These are phyloP conservation scores for Arabidopsis suecica DNA, from an alignment of 345 rosid species.

Conservation along the genomic window DNA sequence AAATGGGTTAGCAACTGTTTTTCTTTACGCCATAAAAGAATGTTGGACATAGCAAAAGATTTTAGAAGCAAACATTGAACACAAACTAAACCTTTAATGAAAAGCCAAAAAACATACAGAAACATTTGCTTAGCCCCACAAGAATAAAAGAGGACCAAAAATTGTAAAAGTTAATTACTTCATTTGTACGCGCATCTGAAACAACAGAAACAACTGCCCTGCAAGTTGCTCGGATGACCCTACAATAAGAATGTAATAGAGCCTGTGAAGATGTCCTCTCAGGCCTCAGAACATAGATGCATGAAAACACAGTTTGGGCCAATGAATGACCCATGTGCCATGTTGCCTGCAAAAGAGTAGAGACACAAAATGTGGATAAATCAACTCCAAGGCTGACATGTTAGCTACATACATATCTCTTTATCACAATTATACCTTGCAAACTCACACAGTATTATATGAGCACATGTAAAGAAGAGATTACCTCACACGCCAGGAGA, in stretches of 20 bases:
- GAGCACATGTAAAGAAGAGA: not conserved
- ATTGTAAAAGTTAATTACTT: slow-evolving; percentile 81
- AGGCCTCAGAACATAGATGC: slow-evolving; percentile 88
- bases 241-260: slow-evolving; percentile 86
- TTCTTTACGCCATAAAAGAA: not conserved
- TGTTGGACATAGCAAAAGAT: slow-evolving; percentile 11
- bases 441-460: not conserved
- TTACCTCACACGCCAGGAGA: slow-evolving; percentile 95
- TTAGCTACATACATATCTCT: slow-evolving; percentile 17
- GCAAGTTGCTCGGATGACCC: slow-evolving; percentile 88
- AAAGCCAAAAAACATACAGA: not conserved
- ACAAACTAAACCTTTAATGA: slow-evolving; percentile 7
- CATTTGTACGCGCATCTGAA: slow-evolving; percentile 98
- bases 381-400: slow-evolving; percentile 2
- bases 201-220: slow-evolving; percentile 91
- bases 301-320: slow-evolving; percentile 99
- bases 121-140: slow-evolving; percentile 16
- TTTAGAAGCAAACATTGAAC: slow-evolving; percentile 3
- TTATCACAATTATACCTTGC: not conserved
- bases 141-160: slow-evolving; percentile 44
- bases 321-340: slow-evolving; percentile 99
- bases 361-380: slow-evolving; percentile 1
- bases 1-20: slow-evolving; percentile 3
- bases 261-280: slow-evolving; percentile 89
- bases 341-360: slow-evolving; percentile 74